Percentiles rank a stretch among this genome's conserved stretches.
These are phyloP conservation scores for Pichia sp. DNA, from an alignment of 1,139 yeast species.

Conservation along the genomic window DNA sequence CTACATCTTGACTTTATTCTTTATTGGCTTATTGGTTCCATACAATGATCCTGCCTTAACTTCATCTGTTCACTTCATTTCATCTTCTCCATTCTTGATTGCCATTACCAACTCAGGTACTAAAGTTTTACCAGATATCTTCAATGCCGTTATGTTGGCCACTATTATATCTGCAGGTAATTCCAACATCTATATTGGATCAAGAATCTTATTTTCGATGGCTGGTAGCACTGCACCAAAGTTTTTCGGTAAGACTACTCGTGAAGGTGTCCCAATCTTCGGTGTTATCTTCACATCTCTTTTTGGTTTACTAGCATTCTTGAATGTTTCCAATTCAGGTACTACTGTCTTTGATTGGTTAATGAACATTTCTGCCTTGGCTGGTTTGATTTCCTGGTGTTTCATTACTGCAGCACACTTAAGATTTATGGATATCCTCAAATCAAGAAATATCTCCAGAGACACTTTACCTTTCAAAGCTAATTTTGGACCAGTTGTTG, in stretches of 20 bases:
- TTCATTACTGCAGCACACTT: constrained; percentile 59
- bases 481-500: constrained; percentile 52
- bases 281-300: constrained; percentile 51
- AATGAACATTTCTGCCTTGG: constrained; percentile 69
- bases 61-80: constrained; percentile 26
- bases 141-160: constrained; percentile 64
- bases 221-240: constrained; percentile 60
- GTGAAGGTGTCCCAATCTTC: constrained; percentile 58
- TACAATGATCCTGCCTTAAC: constrained; percentile 47
- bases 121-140: constrained; percentile 55
- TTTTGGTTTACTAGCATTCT: constrained; percentile 60
- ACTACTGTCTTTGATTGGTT: constrained; percentile 74
- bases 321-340: constrained; percentile 57
- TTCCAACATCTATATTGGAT: constrained; percentile 73
- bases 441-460: constrained; percentile 50
- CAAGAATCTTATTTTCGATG: constrained; percentile 62
- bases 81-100: constrained; percentile 44
- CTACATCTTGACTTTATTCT: constrained; percentile 71
- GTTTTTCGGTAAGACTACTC: constrained; percentile 42
- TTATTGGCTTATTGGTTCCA: constrained; percentile 80
- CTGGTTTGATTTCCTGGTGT: constrained; percentile 71
- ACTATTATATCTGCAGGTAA: constrained; percentile 76
- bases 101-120: constrained; percentile 67
- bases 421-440: constrained; percentile 57
- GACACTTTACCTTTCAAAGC: constrained; percentile 66